A percentile compares a stretch with the other conserved stretches of the same genome.
phyloP scores from a whole-genome alignment of 805 yeast species.

The Yarrowia bubula region DNA sequence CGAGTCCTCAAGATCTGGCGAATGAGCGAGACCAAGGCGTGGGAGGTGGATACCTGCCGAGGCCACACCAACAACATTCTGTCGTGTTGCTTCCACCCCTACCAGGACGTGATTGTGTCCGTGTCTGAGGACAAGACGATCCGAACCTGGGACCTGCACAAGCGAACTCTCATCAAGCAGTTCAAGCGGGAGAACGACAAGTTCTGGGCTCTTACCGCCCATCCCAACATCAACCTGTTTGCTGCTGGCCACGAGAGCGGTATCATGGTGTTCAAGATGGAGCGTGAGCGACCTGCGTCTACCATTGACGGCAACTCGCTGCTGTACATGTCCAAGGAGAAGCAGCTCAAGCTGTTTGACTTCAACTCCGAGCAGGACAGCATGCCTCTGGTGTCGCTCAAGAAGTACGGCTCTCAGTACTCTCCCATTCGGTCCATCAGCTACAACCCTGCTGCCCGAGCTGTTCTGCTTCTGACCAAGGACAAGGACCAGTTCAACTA shows the following conservation, averaged over 20 bases:
- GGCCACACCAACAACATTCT: conserved; percentile 95
- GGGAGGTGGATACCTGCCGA: conserved; percentile 98
- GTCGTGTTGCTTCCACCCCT: conserved; percentile 87
- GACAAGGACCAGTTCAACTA: conserved; percentile 56
- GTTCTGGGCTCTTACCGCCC: conserved; percentile 89
- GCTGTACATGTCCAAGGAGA: conserved; percentile 75
- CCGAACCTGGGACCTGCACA: conserved; percentile 95
- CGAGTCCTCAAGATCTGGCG: conserved; percentile 95
- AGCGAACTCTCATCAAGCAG: conserved; percentile 88
- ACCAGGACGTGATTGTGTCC: conserved; percentile 85
- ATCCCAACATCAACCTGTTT: conserved; percentile 85
- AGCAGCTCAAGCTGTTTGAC: conserved; percentile 80
- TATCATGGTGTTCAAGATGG: conserved; percentile 95
- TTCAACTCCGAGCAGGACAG: conserved; percentile 61
- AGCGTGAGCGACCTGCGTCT: conserved; percentile 96
- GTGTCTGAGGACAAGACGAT: conserved; percentile 95
- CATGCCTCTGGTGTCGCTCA: conserved; percentile 77
- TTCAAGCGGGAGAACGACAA: conserved; percentile 91
- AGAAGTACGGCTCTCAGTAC: conserved; percentile 83
- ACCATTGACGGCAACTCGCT: conserved; percentile 68
- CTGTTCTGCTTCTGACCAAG: conserved; percentile 78
- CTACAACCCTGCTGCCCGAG: conserved; percentile 88
- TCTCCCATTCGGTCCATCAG: conserved; percentile 78
- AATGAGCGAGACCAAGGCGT: conserved; percentile 95
- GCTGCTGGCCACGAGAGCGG: conserved; percentile 98